A percentile compares a stretch with the other conserved stretches of the same genome.
Evolutionary conservation across 805 yeast genomes (phyloP).

Genomic region (Kodamaea lidongshanica): DNA sequence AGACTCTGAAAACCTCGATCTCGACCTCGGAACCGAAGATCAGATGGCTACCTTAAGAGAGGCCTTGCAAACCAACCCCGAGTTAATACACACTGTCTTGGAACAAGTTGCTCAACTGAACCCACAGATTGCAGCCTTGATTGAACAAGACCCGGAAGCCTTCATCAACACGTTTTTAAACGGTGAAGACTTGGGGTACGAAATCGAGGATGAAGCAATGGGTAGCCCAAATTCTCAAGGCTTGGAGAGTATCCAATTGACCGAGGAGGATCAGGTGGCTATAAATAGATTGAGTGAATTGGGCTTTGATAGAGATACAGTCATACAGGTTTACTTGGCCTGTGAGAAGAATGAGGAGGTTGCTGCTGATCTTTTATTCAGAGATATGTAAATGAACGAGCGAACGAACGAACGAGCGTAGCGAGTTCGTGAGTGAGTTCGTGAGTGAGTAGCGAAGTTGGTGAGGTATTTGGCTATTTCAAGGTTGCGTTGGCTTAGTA

Average conservation of each 20-base stretch:
- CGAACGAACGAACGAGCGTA: too few relatives aligned
- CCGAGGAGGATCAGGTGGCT: constrained; percentile 85
- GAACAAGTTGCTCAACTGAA: constrained; percentile 75
- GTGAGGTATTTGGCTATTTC: too few relatives aligned
- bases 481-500: too few relatives aligned
- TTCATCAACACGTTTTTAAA: constrained; percentile 67
- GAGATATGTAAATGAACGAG: constrained; percentile 33
- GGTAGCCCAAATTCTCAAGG: constrained; percentile 30
- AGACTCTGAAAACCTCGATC: too few relatives aligned
- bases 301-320: constrained; percentile 85
- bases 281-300: constrained; percentile 82
- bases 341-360: constrained; percentile 97
- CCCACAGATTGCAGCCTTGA: constrained; percentile 78
- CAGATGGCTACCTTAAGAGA: constrained; percentile 59
- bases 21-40: constrained; percentile 41
- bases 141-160: constrained; percentile 84
- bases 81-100: constrained; percentile 74
- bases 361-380: constrained; percentile 85
- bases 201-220: constrained; percentile 26
- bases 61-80: constrained; percentile 80
- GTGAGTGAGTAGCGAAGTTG: too few relatives aligned
- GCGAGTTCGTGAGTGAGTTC: too few relatives aligned
- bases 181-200: constrained; percentile 43
- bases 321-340: constrained; percentile 91
- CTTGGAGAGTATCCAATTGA: constrained; percentile 49